Evolutionary conservation across 169 alveolate genomes (phyloP).

Genomic region (Plasmodium gallinaceum): DNA sequence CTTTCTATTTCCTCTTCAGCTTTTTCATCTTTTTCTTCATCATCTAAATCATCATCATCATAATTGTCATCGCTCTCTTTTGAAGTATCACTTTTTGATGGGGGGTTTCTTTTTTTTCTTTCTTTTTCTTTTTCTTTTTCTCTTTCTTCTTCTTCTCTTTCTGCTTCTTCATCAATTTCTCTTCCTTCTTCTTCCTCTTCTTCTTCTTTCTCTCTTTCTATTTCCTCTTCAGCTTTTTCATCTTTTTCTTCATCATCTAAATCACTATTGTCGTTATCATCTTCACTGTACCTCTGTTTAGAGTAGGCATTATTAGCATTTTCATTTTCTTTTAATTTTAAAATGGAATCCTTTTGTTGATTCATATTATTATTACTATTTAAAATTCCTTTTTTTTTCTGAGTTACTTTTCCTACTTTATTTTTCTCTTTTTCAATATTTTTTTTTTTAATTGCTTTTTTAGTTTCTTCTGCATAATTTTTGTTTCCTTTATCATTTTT

Average conservation of each 20-base stretch:
- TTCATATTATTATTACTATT: constrained; percentile 1
- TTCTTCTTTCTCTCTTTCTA: not conserved
- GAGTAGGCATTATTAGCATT: not conserved
- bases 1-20: not conserved
- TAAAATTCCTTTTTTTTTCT: constrained; percentile 11
- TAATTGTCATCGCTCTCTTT: not conserved
- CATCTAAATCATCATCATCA: constrained; percentile 6
- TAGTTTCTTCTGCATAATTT: constrained; percentile 38
- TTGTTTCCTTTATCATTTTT: not conserved
- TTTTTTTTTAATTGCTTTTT: constrained; percentile 33
- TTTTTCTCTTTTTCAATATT: constrained; percentile 30
- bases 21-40: not conserved
- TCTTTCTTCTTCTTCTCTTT: not conserved
- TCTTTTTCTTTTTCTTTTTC: not conserved
- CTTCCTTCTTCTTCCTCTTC: constrained; percentile 12
- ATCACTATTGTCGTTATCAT: constrained; percentile 15
- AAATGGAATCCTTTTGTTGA: not conserved
- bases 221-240: constrained; percentile 17
- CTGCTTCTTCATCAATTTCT: constrained; percentile 5
- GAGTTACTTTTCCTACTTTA: constrained; percentile 4
- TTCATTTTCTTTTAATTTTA: not conserved
- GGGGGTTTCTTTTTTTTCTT: not conserved
- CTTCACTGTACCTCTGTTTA: constrained; percentile 6
- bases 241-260: constrained; percentile 23
- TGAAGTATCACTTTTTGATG: too few relatives aligned